A percentile compares a stretch with the other conserved stretches of the same genome.
phyloP scores from a whole-genome alignment of 1,139 yeast genomes.

The Hyphopichia burtonii region DNA sequence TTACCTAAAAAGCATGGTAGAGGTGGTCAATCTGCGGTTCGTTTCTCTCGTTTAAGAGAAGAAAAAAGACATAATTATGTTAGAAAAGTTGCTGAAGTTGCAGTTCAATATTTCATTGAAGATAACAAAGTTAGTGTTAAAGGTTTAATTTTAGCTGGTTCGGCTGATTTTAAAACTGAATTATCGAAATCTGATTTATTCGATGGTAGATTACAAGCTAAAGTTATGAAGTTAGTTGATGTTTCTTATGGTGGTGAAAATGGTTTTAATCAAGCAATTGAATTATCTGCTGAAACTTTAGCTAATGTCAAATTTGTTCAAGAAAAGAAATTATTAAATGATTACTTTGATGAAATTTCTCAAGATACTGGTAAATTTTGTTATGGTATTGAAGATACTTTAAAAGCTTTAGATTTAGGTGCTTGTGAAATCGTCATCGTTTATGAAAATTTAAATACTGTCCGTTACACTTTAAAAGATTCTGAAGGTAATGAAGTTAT shows the following conservation, averaged over 20 bases:
- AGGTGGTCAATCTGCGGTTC: conserved; percentile 99
- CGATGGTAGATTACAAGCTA: conserved; percentile 83
- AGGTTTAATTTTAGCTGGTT: conserved; percentile 95
- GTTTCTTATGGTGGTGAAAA: conserved; percentile 98
- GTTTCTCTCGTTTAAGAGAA: conserved; percentile 98
- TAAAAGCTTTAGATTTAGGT: conserved; percentile 94
- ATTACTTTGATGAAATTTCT: conserved; percentile 93
- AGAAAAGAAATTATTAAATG: conserved; percentile 91
- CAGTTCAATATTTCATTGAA: conserved; percentile 93
- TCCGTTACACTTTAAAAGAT: conserved; percentile 83
- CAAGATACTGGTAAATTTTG: conserved; percentile 97
- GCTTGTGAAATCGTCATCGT: conserved; percentile 93
- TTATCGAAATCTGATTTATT: conserved; percentile 89
- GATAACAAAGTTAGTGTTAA: conserved; percentile 90
- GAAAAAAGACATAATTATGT: conserved; percentile 98
- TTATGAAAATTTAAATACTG: conserved; percentile 82
- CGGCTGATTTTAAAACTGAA: conserved; percentile 97
- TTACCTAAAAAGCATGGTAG: conserved; percentile 99
- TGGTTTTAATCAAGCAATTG: conserved; percentile 98
- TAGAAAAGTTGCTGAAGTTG: conserved; percentile 96
- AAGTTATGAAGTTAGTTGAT: conserved; percentile 90
- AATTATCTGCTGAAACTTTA: conserved; percentile 92
- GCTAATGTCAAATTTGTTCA: conserved; percentile 97
- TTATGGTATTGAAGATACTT: conserved; percentile 94
- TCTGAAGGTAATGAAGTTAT: conserved; percentile 76